phyloP scores from a whole-genome alignment of 495 filamentous ascomycete genomes.

The Cetradonia linearis region DNA sequence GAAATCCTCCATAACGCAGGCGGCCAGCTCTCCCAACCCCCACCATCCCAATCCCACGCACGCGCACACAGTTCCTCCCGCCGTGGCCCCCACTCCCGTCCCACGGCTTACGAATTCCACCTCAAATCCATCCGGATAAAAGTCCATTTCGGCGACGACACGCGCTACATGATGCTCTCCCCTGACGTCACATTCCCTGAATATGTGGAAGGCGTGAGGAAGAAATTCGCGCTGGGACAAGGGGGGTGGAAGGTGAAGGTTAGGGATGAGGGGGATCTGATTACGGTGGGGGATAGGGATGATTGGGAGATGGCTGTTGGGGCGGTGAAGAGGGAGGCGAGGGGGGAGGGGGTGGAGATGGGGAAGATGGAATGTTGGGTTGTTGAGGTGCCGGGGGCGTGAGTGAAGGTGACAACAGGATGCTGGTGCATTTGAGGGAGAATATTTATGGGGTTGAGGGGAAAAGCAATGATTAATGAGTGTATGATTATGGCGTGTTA shows the following conservation, averaged over 20 bases:
- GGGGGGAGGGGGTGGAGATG: constrained; percentile 67
- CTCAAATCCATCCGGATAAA: constrained; percentile 69
- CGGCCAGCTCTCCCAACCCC: constrained; percentile 33
- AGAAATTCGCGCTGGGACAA: constrained; percentile 68
- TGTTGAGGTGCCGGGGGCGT: background rate
- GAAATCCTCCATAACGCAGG: constrained; percentile 55
- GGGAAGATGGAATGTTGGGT: constrained; percentile 82
- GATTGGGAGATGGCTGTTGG: constrained; percentile 80
- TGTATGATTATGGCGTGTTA: background rate
- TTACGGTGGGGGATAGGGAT: constrained; percentile 93
- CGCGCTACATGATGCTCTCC: constrained; percentile 84
- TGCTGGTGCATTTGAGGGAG: too few species aligned
- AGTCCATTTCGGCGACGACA: constrained; percentile 76
- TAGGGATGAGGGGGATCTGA: constrained; percentile 83
- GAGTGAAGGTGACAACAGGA: background rate
- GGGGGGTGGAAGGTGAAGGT: constrained; percentile 76
- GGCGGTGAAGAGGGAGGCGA: constrained; percentile 54
- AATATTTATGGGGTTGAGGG: too few species aligned
- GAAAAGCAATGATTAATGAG: too few species aligned
- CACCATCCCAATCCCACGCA: constrained; percentile 24
- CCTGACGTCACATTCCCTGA: constrained; percentile 62
- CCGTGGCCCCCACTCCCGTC: constrained; percentile 23
- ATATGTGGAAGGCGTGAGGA: constrained; percentile 63
- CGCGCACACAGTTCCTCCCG: constrained; percentile 26
- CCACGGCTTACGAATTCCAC: constrained; percentile 29